These are phyloP conservation scores for Ogataea allantospora DNA, from an alignment of 805 yeast genomes.

Conservation along the genomic window DNA sequence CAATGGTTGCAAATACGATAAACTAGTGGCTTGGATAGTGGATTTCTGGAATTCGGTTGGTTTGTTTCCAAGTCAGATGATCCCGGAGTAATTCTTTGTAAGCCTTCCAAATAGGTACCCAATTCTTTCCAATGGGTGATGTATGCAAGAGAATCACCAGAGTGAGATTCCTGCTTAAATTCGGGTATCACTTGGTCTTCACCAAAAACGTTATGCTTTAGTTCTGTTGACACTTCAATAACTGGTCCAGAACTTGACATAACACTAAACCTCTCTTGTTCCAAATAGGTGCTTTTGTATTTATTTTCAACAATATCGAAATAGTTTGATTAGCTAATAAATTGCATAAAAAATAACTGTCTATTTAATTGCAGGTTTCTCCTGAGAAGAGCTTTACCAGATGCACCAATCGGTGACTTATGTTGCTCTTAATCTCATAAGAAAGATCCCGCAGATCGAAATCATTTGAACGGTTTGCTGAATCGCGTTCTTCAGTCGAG, in stretches of 20 bases:
- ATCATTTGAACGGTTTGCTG: slow-evolving; percentile 13
- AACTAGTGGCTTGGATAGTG: slow-evolving; percentile 38
- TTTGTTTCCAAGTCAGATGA: slow-evolving; percentile 11
- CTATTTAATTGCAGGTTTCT: slow-evolving; percentile 14
- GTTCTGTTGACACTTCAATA: slow-evolving; percentile 10
- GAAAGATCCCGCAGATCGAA: slow-evolving; percentile 26
- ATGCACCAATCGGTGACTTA: slow-evolving; percentile 30
- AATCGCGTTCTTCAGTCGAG: slow-evolving; percentile 1
- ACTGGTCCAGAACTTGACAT: slow-evolving; percentile 11
- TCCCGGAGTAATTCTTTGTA: slow-evolving; percentile 21
- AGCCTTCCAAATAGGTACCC: slow-evolving; percentile 33
- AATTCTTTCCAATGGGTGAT: slow-evolving; percentile 37
- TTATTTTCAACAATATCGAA: slow-evolving; percentile 4
- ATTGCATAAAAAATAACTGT: background rate
- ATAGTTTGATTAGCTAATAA: slow-evolving; percentile 1
- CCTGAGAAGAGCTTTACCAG: slow-evolving; percentile 32
- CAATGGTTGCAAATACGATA: slow-evolving; percentile 50
- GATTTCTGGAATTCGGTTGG: slow-evolving; percentile 26
- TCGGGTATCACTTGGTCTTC: slow-evolving; percentile 11
- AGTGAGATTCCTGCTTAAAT: slow-evolving; percentile 4
- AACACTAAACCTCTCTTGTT: slow-evolving; percentile 5
- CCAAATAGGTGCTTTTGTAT: slow-evolving; percentile 1
- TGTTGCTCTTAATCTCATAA: slow-evolving; percentile 30
- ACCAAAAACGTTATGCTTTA: slow-evolving; percentile 11
- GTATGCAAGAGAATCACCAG: slow-evolving; percentile 18